Percentiles rank a stretch among this genome's conserved stretches.
phyloP scores from a whole-genome alignment of 2,329 filamentous ascomycete species.

The Fusarium sambucinum region DNA sequence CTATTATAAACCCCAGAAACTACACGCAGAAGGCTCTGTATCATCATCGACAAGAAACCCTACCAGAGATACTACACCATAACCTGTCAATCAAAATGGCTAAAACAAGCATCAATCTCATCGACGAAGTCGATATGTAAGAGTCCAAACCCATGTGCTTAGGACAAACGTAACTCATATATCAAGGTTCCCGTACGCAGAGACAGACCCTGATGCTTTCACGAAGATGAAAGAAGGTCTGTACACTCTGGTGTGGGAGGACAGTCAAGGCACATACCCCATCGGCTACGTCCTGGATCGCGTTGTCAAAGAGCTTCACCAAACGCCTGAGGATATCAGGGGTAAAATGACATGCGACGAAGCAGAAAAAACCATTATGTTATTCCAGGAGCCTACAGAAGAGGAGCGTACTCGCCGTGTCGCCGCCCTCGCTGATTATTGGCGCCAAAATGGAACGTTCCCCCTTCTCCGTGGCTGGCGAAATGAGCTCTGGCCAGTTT shows the following conservation, averaged over 20 bases:
- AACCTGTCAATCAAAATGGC: conserved; percentile 31
- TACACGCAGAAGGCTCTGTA: neutral
- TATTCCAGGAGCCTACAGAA: conserved; percentile 70
- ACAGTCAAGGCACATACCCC: conserved; percentile 71
- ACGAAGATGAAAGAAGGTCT: conserved; percentile 69
- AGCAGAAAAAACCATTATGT: conserved; percentile 69
- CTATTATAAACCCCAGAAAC: neutral
- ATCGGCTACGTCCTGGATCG: conserved; percentile 71
- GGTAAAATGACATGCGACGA: conserved; percentile 73
- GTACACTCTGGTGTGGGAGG: conserved; percentile 74
- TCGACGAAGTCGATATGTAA: conserved; percentile 46
- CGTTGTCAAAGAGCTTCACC: conserved; percentile 63
- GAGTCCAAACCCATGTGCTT: neutral
- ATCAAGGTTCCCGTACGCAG: conserved; percentile 80
- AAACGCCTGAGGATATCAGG: conserved; percentile 63
- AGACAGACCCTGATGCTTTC: conserved; percentile 70
- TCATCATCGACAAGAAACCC: neutral
- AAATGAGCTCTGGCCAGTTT: conserved; percentile 83
- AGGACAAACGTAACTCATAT: conserved; percentile 6
- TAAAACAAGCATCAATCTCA: conserved; percentile 46
- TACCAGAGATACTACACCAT: neutral
- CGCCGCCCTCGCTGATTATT: conserved; percentile 70
- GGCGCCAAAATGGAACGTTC: conserved; percentile 79
- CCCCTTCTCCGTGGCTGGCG: conserved; percentile 82
- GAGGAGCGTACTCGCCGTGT: conserved; percentile 70